Evolutionary conservation across 2,329 filamentous ascomycete genomes (phyloP).

Genomic region (Alternaria gansuensis): DNA sequence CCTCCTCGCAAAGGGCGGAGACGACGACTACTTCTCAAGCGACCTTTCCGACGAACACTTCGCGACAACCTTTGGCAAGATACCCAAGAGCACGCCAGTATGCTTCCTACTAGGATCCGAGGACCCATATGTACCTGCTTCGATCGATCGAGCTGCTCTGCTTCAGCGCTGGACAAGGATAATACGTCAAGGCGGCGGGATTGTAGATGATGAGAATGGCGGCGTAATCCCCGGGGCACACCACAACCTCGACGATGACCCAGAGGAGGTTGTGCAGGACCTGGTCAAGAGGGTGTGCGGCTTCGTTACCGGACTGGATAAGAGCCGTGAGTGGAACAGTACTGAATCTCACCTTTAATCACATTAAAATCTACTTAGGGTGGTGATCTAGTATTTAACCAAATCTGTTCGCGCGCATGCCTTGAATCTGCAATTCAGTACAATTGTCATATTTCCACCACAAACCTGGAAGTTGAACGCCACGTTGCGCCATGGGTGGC

Average conservation of each 20-base stretch:
- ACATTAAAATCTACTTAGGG: background rate
- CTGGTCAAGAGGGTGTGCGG: slow-evolving; percentile 61
- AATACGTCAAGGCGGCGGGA: slow-evolving; percentile 56
- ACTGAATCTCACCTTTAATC: slow-evolving; percentile 8
- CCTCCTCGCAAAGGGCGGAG: slow-evolving; percentile 67
- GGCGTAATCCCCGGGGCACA: slow-evolving; percentile 60
- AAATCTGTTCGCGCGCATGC: background rate
- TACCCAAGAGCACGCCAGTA: slow-evolving; percentile 63
- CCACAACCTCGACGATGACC: slow-evolving; percentile 62
- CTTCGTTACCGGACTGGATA: slow-evolving; percentile 54
- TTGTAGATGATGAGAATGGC: slow-evolving; percentile 59
- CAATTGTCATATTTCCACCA: too few relatives aligned
- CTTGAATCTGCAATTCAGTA: too few relatives aligned
- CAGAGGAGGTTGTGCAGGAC: slow-evolving; percentile 58
- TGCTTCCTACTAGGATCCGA: slow-evolving; percentile 71
- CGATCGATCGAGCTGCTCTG: slow-evolving; percentile 66
- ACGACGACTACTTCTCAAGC: slow-evolving; percentile 89
- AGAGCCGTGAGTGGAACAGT: background rate
- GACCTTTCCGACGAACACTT: slow-evolving; percentile 71
- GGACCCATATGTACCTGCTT: slow-evolving; percentile 71
- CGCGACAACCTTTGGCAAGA: slow-evolving; percentile 69
- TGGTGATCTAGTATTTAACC: background rate
- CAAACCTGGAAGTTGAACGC: too few relatives aligned
- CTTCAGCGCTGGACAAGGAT: slow-evolving; percentile 65
- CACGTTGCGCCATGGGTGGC: too few relatives aligned